These are phyloP conservation scores for Thelonectria discophora DNA, from an alignment of 2,329 filamentous ascomycete species.

Conservation along the genomic window DNA sequence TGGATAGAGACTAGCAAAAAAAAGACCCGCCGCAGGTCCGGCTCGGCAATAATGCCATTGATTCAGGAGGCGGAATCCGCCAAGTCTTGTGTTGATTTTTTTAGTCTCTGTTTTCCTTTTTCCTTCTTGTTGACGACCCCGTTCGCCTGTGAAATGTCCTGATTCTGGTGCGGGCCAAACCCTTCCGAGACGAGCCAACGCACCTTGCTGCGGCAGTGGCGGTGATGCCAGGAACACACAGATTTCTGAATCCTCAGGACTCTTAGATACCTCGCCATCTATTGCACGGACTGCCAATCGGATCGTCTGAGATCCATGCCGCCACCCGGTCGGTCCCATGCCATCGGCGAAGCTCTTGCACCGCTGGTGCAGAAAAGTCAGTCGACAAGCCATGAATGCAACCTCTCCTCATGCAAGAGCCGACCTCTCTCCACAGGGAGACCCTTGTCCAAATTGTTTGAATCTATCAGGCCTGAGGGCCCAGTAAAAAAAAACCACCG, in stretches of 20 bases:
- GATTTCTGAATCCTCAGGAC: too few species aligned
- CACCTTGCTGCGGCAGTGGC: background rate
- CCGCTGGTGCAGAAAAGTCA: background rate
- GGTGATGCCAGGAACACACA: too few species aligned
- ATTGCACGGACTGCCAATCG: background rate
- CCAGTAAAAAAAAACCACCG: background rate
- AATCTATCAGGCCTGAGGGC: background rate
- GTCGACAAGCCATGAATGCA: background rate
- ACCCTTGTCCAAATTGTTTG: too few species aligned
- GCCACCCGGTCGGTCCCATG: background rate
- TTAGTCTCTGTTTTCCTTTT: background rate
- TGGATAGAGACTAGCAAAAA: background rate
- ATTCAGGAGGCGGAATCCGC: background rate
- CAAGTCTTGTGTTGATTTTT: background rate
- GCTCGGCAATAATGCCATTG: background rate
- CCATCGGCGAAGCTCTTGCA: background rate
- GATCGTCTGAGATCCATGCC: background rate
- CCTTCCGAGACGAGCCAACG: slow-evolving; percentile 8
- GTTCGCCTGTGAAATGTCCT: background rate
- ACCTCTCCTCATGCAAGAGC: background rate
- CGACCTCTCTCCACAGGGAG: background rate
- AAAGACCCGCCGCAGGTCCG: background rate
- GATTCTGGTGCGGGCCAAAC: slow-evolving; percentile 1
- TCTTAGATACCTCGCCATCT: background rate
- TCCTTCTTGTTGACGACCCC: background rate